Percentiles rank a stretch among this genome's conserved stretches.
Conservation (phyloP, 1,139 yeast genomes). For the Casaregolazyma lundiana region DNA sequence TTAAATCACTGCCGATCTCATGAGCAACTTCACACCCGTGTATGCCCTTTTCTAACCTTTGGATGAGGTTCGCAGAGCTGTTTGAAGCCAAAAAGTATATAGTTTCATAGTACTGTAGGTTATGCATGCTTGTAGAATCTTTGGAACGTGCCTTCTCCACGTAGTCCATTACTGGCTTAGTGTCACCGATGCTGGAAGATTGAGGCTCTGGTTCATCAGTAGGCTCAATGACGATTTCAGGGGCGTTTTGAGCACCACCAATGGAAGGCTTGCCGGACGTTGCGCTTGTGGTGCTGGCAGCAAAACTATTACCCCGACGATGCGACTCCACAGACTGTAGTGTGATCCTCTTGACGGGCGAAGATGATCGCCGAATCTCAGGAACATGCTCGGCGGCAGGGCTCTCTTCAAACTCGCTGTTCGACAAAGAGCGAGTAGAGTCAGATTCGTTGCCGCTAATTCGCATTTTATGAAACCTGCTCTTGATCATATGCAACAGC, state of each 20-base stretch:
- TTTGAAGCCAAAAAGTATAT: conserved; percentile 23
- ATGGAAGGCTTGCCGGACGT: not conserved
- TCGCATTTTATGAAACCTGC: conserved; percentile 10
- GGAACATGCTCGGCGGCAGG: not conserved
- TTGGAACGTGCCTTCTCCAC: not conserved
- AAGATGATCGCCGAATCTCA: conserved; percentile 1
- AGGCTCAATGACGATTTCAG: not conserved
- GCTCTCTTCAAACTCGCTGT: conserved; percentile 16
- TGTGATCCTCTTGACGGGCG: not conserved
- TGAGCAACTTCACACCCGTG: conserved; percentile 1
- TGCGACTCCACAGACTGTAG: not conserved
- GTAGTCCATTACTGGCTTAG: not conserved
- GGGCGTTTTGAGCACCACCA: not conserved
- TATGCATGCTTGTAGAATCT: conserved; percentile 4
- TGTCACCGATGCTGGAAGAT: not conserved
- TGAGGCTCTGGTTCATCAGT: not conserved
- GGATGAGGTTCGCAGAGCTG: conserved; percentile 17
- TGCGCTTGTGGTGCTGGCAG: too few species aligned
- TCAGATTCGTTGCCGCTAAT: conserved; percentile 15
- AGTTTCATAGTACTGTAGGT: conserved; percentile 23
- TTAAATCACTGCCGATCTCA: conserved; percentile 18
- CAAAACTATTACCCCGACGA: not conserved
- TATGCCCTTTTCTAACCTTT: conserved; percentile 10
- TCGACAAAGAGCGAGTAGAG: conserved; percentile 18
- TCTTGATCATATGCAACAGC: conserved; percentile 3